Base-by-base conservation (phyloP, 2,329 filamentous ascomycete species). In the Monosporascus sp. region DNA sequence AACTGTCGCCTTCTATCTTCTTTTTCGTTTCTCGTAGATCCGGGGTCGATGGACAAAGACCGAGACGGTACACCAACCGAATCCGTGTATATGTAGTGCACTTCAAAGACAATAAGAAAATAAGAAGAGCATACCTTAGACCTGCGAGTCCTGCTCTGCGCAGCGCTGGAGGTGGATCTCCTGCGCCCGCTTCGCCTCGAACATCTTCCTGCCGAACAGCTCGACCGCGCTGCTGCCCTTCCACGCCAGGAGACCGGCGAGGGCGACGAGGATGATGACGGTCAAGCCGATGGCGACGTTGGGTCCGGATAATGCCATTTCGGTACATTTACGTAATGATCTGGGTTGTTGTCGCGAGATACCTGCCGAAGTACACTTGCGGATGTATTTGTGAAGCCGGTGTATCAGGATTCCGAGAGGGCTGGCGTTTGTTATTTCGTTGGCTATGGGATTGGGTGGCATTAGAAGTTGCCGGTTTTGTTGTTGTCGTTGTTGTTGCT, bases 201-300 rank as follows among this genome's bases (percentile, higher is more conserved):
- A 60, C 58, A 69, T 63, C 2, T 50, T 27, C 17, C 47, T 45
- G 3, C 61, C 64, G 56, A 71, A 68, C 5, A 25, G 11, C 6
- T 52, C 44, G 48, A 67, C 56, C 17, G 59, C 43, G 17, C 46
- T 52, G 52, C 61, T 55, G 15, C 62, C 64, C 37, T 59, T 58
- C 52, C 61, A 68, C 47, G 52, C 39, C 2, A 60, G 31, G 15
- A 63, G 2, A 6, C 46, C 55, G 52, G 63, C 48, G 43, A 59
- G 43, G 2, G 56, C 15, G 45, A 65, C 46, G 18, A 69, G 37
- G 50, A 66, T 51, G 41, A 68, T 39, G 22, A 72, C 54, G 1
- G 64, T 54, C 7, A 71, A 38, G 20, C 62, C 64, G 51, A 71
- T 63, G 11, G 55, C 58, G 3, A 60, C 58, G 56, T 66, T 66